These are phyloP conservation scores for Apiotrichum domesticum DNA, from an alignment of 1,284 basidiomycete genomes.

Conservation along the genomic window DNA sequence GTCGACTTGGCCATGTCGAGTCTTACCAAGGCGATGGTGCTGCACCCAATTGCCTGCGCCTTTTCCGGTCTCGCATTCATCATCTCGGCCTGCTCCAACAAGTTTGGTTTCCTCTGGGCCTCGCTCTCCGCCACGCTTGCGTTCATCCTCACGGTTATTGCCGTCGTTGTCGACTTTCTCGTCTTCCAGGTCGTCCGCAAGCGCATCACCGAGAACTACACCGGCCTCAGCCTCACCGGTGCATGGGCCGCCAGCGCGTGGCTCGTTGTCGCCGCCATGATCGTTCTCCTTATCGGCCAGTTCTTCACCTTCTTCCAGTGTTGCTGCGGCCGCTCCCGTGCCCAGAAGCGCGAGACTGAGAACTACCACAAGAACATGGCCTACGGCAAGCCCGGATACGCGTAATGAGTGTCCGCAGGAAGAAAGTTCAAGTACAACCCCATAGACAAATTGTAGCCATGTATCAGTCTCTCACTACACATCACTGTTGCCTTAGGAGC, in stretches of 20 bases:
- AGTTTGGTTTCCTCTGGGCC: neutral
- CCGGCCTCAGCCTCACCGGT: neutral
- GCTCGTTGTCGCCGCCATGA: conserved; percentile 31
- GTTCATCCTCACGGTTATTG: neutral
- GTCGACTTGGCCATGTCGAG: conserved; percentile 11
- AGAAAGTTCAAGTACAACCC: too few species aligned
- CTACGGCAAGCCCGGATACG: too few species aligned
- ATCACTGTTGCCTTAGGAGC: too few species aligned
- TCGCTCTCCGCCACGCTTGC: neutral
- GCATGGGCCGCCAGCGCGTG: conserved; percentile 31
- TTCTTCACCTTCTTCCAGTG: conserved; percentile 34
- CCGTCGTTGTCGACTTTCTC: neutral
- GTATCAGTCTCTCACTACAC: too few species aligned
- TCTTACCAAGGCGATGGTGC: conserved; percentile 22
- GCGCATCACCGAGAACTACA: neutral
- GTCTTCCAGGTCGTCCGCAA: neutral
- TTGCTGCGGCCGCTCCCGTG: conserved; percentile 21
- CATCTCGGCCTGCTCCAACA: neutral
- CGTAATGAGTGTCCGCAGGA: too few species aligned
- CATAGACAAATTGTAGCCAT: too few species aligned
- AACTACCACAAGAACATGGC: too few species aligned
- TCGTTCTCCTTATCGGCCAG: conserved; percentile 34
- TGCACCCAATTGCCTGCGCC: neutral
- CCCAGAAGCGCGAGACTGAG: neutral
- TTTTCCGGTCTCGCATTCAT: neutral